Evolutionary conservation across 495 filamentous ascomycete genomes (phyloP), one percentile per base, ranked within the genome.

Genomic region (Penicillium argentinense): DNA sequence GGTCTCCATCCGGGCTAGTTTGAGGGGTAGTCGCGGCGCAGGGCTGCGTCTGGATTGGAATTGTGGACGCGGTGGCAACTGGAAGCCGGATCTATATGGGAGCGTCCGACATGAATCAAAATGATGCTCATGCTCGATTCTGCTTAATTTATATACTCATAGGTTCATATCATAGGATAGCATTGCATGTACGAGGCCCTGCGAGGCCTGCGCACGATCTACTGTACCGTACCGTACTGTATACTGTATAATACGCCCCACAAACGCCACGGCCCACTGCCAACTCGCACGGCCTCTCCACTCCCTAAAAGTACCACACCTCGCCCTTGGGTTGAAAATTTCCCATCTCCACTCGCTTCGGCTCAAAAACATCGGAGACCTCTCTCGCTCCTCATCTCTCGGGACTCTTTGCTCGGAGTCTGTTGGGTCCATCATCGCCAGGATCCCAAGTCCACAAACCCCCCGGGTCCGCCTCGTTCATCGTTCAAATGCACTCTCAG

Each of bases 401-500:
- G 28, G 23, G 43, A 38, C 33, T 38, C 33, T 46, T 33, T 34
- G 3, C 9, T 33, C n/a, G 22, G 33, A 38, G 30, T 38, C 43
- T 38, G 26, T 24, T 21, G 14, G 13, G 17, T 29, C 25, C 17
- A 24, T 29, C 33, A 30, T 28, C 24, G 18, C 22, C 13, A 43
- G 45, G 34, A 48, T 30, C 19, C 32, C 39, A 16, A 4, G 34
- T 48, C 28, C 49, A 34, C 9, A 45, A 36, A 39, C 25, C 45
- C 50, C 42, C 50, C 40, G 56, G 57, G 40, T 60, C 38, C 27
- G 42, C 21, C 53, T 49, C 54, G 60, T 67, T 67, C 48, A 61
- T 67, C 68, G 70, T 69, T 75, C 72, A 75, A 75, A 75, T 75
- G 72, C 68, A 65, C 68, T 57, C 62, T 62, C 66, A 59, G 63